phyloP scores from a whole-genome alignment of 495 filamentous ascomycete species.

The Aspergillus steynii region DNA sequence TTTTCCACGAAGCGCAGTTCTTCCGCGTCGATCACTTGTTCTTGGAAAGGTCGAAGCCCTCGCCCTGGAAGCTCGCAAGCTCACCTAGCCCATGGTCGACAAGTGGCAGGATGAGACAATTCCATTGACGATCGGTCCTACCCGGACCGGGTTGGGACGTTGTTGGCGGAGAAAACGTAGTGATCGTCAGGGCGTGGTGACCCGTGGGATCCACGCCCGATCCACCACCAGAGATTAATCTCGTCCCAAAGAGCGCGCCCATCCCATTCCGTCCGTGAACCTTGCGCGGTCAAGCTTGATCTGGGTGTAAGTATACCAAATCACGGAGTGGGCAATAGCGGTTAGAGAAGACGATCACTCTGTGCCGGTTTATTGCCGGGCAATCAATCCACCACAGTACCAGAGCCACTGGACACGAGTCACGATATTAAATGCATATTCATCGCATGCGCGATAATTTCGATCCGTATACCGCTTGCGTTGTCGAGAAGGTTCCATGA shows the following conservation, averaged over 20 bases:
- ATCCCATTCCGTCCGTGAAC: not conserved
- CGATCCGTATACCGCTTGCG: not conserved
- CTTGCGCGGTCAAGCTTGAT: not conserved
- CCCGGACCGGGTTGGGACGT: not conserved
- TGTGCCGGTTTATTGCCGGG: not conserved
- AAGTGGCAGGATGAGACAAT: too few species aligned
- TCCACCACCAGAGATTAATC: not conserved
- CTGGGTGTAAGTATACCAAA: not conserved
- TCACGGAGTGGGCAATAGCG: too few species aligned
- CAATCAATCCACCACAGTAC: constrained; percentile 3
- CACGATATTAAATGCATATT: not conserved
- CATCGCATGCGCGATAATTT: not conserved
- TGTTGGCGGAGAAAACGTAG: constrained; percentile 5
- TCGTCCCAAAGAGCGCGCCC: not conserved
- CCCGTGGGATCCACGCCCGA: not conserved
- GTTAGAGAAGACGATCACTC: too few species aligned
- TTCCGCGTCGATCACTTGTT: constrained; percentile 4
- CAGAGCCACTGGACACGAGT: not conserved
- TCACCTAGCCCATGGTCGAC: too few species aligned
- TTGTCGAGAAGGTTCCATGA: too few species aligned
- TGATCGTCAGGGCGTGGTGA: constrained; percentile 7
- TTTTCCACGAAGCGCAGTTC: constrained; percentile 1
- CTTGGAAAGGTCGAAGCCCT: not conserved
- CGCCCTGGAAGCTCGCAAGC: too few species aligned
- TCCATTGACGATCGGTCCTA: not conserved